Percentiles rank a stretch among this genome's conserved stretches.
Conservation (phyloP, 345 rosid species). For the Eucalyptus erythrocorys region DNA sequence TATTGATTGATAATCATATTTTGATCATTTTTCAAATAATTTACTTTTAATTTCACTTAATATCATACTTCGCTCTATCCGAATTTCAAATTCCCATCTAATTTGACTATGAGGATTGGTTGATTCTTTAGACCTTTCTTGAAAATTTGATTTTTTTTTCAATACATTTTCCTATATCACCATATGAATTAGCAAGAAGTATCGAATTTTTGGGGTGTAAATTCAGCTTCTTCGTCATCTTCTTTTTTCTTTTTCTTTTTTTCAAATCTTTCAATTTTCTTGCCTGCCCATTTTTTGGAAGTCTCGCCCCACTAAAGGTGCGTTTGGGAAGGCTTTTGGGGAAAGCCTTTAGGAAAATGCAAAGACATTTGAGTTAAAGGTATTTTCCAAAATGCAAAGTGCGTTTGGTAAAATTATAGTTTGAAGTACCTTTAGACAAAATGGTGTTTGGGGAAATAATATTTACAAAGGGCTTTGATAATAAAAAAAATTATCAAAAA, state of each 20-base stretch:
- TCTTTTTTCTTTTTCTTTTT: not conserved
- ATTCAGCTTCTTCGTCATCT: not conserved
- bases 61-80: not conserved
- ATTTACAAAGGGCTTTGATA: no score
- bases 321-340: no score
- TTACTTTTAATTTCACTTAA: not conserved
- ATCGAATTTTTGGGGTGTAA: not conserved
- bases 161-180: not conserved
- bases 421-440: no score
- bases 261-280: not conserved
- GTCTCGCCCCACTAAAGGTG: not conserved
- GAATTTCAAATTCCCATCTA: not conserved
- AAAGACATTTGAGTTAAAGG: no score
- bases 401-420: no score
- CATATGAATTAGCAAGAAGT: not conserved
- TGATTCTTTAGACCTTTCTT: not conserved
- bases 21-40: not conserved
- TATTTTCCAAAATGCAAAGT: no score
- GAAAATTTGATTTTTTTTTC: not conserved
- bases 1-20: not conserved
- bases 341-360: no score
- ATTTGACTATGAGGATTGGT: not conserved
- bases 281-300: not conserved
- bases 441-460: no score
- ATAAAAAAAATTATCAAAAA: no score